Evolutionary conservation across 2,329 filamentous ascomycete genomes (phyloP), one percentile per base, ranked within the genome.

Genomic region (Fusarium solani-melongenae): DNA sequence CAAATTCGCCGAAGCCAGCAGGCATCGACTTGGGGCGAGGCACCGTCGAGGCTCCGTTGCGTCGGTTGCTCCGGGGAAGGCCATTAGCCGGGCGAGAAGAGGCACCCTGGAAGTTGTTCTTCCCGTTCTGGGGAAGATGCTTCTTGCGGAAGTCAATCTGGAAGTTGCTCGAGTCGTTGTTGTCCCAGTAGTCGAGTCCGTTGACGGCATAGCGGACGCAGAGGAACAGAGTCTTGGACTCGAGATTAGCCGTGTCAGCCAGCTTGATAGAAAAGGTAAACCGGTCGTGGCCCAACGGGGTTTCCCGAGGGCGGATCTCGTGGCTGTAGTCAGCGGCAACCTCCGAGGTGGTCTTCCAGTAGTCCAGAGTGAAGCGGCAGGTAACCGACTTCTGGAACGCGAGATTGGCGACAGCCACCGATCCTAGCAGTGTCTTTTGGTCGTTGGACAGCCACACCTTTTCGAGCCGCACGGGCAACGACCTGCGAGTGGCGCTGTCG

Each of bases 301-400:
- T 86, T 46, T 92, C 90, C 75, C 90, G 90, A 31, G 90, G 90
- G 49, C 91, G 90, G 53, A 96, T 89, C 83, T 96, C 93, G 70
- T 93, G 90, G 81, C 92, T 92, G 84, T 90, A 99, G 78, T 98
- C 95, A n/a, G 94, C 96, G 39, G 89, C 88, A 2, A 98, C 93
- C 81, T 99, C 96, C 1, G 96, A 99, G 0, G 95, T 97, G 0
- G 96, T 99, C 88, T 97, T 98, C 96, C 96, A 99, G 84, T 97
- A 96, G 82, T 99, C 96, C 55, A 98, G 89, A 0, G 96, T 99
- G 82, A 99, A 99, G 59, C 96, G 91, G 81, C 94, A 96, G n/a
- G 93, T 91, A 62, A 99, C 94, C 7, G 88, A 83, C 84, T 99
- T 99, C 62, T 95, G 90, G 84, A 97, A 99, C 0, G 95, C 91